Evolutionary conservation across 129 eudicot genomes (phyloP).

Genomic region (Lactuca saligna): DNA sequence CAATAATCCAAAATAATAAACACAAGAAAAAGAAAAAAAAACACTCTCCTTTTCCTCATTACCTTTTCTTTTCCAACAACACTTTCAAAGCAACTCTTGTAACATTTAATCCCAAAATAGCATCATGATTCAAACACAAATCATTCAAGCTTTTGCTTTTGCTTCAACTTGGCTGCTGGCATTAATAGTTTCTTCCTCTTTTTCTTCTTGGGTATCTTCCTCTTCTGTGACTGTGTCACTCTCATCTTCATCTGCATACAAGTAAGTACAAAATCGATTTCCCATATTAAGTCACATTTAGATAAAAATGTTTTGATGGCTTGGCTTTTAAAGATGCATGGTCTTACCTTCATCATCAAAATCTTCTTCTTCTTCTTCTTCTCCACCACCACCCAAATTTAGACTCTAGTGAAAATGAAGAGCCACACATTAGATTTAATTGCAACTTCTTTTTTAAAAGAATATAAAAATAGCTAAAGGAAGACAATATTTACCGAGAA

Average conservation of each 20-base stretch:
- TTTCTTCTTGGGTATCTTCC: conserved; percentile 44
- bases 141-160: conserved; percentile 32
- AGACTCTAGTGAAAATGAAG: conserved; percentile 43
- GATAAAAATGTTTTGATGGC: not conserved
- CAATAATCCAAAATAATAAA: no score
- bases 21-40: no score
- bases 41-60: no score
- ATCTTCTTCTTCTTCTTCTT: conserved; percentile 42
- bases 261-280: not conserved
- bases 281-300: not conserved
- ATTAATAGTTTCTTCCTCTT: conserved; percentile 30
- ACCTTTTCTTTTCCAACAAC: not conserved
- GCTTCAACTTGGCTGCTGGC: conserved; percentile 22
- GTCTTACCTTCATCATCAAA: conserved; percentile 46
- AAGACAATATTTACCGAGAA: conserved; percentile 51
- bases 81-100: not conserved
- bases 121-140: conserved; percentile 4
- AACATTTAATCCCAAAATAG: conserved; percentile 3
- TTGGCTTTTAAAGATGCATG: not conserved
- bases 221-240: conserved; percentile 54
- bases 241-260: conserved; percentile 40
- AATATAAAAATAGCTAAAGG: not conserved
- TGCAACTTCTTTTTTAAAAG: not conserved
- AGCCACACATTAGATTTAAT: not conserved
- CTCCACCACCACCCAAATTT: conserved; percentile 61